Evolutionary conservation across 1,284 basidiomycete species (phyloP), one percentile per base, ranked within the genome.

Genomic region (Schizopora paradoxa): DNA sequence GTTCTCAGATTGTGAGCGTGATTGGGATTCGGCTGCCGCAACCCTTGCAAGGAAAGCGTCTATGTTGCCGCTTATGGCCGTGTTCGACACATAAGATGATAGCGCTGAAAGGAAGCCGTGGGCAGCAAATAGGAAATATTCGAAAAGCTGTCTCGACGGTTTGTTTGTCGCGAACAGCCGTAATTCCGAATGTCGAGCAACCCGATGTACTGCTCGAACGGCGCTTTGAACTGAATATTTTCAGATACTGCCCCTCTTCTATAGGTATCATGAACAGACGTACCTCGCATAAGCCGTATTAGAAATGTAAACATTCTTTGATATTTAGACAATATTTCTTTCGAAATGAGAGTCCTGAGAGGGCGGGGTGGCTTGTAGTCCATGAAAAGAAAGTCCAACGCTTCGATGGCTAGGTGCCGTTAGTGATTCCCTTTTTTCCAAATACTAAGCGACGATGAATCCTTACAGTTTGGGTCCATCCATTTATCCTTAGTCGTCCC

Each of bases 311-410:
- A 90, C 46, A 91, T 68, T 22, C 82, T 68, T 55, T 91, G 87
- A 58, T 92, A 93, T 61, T 91, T 92, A n/a, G 76, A 80, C 28
- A 91, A 64, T 28, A 86, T 73, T 1, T 75, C 69, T 0, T 73
- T 66, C 0, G 86, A 79, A 26, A 94, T 81, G 6, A 93, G 60
- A 6, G 81, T 70, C 37, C 80, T 75, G 29, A 93, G 66, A 0
- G 87, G 76, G 18, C 72, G 69, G 1, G 89, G 87, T 10, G 88
- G 81, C 53, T 83, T 84, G 63, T 93, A 94, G 51, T 89, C 80
- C 66, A 93, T 79, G 58, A 88, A 89, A 13, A 94, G 64, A 56
- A 92, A 94, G 62, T 93, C 91, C 31, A 93, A 64, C 6, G 91
- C 88, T 62, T n/a, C n/a, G n/a, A n/a, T n/a, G n/a, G n/a, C n/a